Base-by-base conservation (phyloP, 768 basidiomycete genomes). In the Lactarius evosmus region DNA sequence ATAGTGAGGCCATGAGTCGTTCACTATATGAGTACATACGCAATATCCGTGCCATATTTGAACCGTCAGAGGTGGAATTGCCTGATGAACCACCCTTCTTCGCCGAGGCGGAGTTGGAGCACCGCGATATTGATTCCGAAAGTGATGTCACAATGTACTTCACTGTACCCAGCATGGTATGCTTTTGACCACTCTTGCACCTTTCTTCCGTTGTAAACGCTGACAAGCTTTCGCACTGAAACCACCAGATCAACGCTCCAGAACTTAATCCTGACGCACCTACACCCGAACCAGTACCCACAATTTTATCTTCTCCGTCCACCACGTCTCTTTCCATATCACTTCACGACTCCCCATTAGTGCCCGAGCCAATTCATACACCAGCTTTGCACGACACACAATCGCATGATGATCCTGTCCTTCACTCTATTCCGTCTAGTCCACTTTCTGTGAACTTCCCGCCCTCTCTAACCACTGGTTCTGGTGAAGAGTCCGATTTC, bases 191-290 rank as follows among this genome's bases (percentile, higher is more conserved):
- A 41, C 16, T 52, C 32, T 56, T 36, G 25, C 30, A 27, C 12
- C 27, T 22, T 49, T 52, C 40, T 46, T 50, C 58, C 49, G 36
- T 60, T 67, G 58, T 60, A 55, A 65, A 67, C 58, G 58, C 62
- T 65, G 58, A 67, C 58, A 56, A 65, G 58, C 12, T 11, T 52
- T 51, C 8, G 17, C n/a, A 6, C 30, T 65, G 62, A 56, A 50
- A 32, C 12, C 22, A 25, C 40, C 22, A 66, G 60, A 12, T 46
- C 19, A 29, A 27, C 32, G 19, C 11, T 29, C 40, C 22, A 53
- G 14, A 36, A 34, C 46, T n/a, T 16, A 40, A 40, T 16, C 30
- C 34, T 11, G 58, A 60, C 38, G 2, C 32, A 41, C 34, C 53
- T 19, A 33, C 62, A 19, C 30, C 34, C 1, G 51, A 38, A 7